Evolutionary conservation across 2,329 filamentous ascomycete species (phyloP), one percentile per base, ranked within the genome.

Genomic region (Alternaria ventricosa): DNA sequence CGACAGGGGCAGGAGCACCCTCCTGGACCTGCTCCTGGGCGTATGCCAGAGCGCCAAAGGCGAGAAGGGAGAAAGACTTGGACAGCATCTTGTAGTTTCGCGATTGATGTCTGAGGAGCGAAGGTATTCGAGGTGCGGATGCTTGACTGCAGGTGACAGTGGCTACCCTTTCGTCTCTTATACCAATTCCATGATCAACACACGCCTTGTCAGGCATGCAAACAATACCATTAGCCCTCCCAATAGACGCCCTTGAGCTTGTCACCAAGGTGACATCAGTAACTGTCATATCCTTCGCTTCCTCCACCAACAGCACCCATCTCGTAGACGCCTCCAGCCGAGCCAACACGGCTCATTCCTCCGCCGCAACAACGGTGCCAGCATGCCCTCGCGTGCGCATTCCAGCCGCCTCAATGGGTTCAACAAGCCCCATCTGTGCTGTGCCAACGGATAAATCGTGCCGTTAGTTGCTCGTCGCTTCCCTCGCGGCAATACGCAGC

Each of bases 11-110:
- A 22, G 69, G 71, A 20, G 70, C 64, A 20, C 60, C 66, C 51
- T 71, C 69, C 49, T 61, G 57, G 55, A 71, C 70, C 30, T 68
- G 65, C 7, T 60, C 60, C 44, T 71, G 70, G 6, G 65, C 64
- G 18, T 63, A 44, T 45, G 58, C 51, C 45, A 67, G 47, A 18
- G 67, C 61, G 30, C 63, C 55, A 23, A 71, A 49, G 43, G 62
- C 68, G 44, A 65, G 44, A 23, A 63, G 33, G 13, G 67, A 55
- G 51, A 70, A 30, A 25, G 57, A 43, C n/a, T 57, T 59, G 11
- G 41, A 47, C 5, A 54, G 60, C 60, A 62, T 62, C 13, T 30
- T 62, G 30, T 25, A 18, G 5, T 47, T n/a, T 15, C 5, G 28
- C 18, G 11, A 18, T 25, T 18, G 15, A 15, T 41, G 18, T 47